Conservation (phyloP, 2,329 filamentous ascomycete genomes). For the Ambrosiella xylebori region DNA sequence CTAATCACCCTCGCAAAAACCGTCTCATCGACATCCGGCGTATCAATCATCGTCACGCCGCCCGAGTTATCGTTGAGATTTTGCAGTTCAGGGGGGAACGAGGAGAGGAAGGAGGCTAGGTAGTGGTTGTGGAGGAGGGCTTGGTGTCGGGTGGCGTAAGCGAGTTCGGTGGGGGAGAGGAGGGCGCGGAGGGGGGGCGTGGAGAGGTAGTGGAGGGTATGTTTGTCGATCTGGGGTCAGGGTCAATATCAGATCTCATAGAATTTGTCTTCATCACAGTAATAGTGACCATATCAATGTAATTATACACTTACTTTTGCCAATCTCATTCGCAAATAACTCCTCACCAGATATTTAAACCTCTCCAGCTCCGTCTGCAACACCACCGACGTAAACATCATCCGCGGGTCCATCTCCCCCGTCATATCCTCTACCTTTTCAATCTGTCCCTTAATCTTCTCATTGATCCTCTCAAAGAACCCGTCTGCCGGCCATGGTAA, state of each 20-base stretch:
- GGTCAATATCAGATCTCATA: background rate
- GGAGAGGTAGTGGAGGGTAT: conserved; percentile 57
- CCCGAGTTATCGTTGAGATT: conserved; percentile 73
- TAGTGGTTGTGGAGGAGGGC: conserved; percentile 74
- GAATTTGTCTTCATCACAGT: background rate
- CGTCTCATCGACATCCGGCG: conserved; percentile 63
- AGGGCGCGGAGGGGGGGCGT: conserved; percentile 34
- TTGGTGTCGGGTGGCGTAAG: conserved; percentile 74
- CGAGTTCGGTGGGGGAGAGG: conserved; percentile 61
- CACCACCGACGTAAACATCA: conserved; percentile 85
- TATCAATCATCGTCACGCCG: conserved; percentile 81
- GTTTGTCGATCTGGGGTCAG: conserved; percentile 48
- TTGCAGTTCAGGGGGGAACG: conserved; percentile 64
- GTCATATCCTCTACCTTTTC: conserved; percentile 60
- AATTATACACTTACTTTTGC: conserved; percentile 47
- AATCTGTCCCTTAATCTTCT: conserved; percentile 52
- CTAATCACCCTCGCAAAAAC: conserved; percentile 66
- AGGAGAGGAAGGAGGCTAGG: conserved; percentile 61
- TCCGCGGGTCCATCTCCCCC: conserved; percentile 71
- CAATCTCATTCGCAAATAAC: conserved; percentile 67
- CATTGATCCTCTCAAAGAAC: conserved; percentile 68
- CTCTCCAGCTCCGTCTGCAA: conserved; percentile 92
- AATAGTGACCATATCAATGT: background rate
- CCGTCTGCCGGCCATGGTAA: conserved; percentile 49
- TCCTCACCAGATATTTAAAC: conserved; percentile 78